A percentile compares a stretch with the other conserved stretches of the same genome.
phyloP scores from a whole-genome alignment of 345 rosid genomes.

The Populus pruinosa region DNA sequence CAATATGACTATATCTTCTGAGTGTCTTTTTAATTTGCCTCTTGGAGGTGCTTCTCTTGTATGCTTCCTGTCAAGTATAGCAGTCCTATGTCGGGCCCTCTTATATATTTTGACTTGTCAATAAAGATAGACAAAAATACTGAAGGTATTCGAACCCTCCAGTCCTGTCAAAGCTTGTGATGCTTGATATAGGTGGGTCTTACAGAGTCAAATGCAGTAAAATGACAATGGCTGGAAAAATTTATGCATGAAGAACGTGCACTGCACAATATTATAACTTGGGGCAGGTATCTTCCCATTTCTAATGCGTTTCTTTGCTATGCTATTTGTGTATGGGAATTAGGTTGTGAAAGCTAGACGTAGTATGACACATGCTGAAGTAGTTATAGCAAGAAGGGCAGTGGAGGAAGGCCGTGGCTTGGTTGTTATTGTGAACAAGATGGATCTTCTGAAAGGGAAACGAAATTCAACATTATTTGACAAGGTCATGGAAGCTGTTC shows the following conservation, averaged over 20 bases:
- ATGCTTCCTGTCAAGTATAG: too few relatives aligned
- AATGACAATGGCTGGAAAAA: neutral
- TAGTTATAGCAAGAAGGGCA: conserved; percentile 85
- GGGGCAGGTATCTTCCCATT: neutral
- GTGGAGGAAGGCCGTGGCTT: conserved; percentile 97
- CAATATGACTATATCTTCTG: too few relatives aligned
- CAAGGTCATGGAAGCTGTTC: conserved; percentile 87
- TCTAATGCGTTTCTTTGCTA: conserved; percentile 4
- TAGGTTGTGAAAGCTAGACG: conserved; percentile 70
- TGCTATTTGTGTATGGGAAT: conserved; percentile 2
- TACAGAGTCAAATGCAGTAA: neutral
- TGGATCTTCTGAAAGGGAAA: conserved; percentile 80
- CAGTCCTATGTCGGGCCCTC: too few relatives aligned
- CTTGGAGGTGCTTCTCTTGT: too few relatives aligned
- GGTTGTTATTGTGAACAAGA: conserved; percentile 85
- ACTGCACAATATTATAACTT: neutral
- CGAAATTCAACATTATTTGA: conserved; percentile 44
- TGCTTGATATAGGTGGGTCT: neutral
- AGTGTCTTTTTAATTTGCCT: too few relatives aligned
- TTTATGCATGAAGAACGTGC: neutral
- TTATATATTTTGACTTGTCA: too few relatives aligned
- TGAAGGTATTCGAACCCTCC: neutral
- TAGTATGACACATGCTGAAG: conserved; percentile 94
- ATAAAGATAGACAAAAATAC: too few relatives aligned
- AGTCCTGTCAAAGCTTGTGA: neutral